Base-by-base conservation (phyloP, 1,284 basidiomycete genomes). In the Kalmanozyma brasiliensis region DNA sequence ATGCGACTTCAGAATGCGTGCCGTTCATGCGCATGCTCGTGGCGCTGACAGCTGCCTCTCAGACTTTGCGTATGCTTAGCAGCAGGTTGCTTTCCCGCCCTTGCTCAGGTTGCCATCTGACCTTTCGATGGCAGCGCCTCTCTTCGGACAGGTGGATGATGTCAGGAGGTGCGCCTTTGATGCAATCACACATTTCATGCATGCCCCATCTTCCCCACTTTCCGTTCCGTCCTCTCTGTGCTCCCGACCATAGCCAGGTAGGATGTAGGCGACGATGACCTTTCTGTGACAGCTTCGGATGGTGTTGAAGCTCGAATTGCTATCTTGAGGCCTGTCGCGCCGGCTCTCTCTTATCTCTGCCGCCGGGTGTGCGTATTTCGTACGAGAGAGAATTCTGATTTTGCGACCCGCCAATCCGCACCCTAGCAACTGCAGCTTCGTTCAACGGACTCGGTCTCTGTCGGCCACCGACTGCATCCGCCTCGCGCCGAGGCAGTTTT, bases 311-410 rank as follows among this genome's bases (percentile, higher is more conserved):
- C 17, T 38, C 19, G n/a, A 20, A 16, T 38, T 38, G 36, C 20
- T 8, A 4, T 46, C 43, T 34, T 16, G 33, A 16, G 8, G 13
- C 38, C 22, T 48, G 37, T 40, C 36, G 24, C 23, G 33, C n/a
- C n/a, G n/a, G n/a, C n/a, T n/a, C n/a, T n/a, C n/a, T n/a, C 49
- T 52, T 59, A 49, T 59, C 57, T 52, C 23, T 48, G 30, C 57
- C 57, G 57, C 34, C 57, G 49, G 57, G 16, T 30, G 10, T 7
- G 16, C 13, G 5, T 10, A 13, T 60, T 8, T 60, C 57, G 57
- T 52, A 41, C 57, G 57, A 49, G 10, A 49, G 24, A 40, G 22
- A 26, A 20, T 30, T 24, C 42, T 26, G 16, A 19, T 20, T 19
- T 23, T 7, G 6, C 26, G 6, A 29, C 7, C 26, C 11, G 26